Conservation (phyloP, 495 filamentous ascomycete species). For the Penicillium coprophilum region DNA sequence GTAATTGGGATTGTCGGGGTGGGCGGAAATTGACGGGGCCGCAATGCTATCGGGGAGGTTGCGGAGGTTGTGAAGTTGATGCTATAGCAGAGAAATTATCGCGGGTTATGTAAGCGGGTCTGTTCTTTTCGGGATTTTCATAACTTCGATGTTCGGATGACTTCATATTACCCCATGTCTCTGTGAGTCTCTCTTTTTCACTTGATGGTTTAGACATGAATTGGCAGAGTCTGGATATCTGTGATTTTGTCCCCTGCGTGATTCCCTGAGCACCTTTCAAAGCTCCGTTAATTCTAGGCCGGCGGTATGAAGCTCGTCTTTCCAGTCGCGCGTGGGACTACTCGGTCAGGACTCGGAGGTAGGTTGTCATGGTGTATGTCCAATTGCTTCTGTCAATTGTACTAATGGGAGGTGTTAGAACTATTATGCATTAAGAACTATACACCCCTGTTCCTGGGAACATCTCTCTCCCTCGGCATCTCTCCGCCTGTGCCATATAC, state of each 20-base stretch:
- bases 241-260: conserved; percentile 7
- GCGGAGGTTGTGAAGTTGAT: conserved; percentile 21
- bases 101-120: conserved; percentile 28
- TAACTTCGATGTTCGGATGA: conserved; percentile 7
- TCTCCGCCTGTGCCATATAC: conserved; percentile 4
- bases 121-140: conserved; percentile 20
- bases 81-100: conserved; percentile 35
- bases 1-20: not conserved
- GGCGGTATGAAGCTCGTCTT: conserved; percentile 38
- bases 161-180: conserved; percentile 3
- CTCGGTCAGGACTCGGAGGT: conserved; percentile 29
- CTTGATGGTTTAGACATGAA: conserved; percentile 14
- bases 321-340: conserved; percentile 22
- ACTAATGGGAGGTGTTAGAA: conserved; percentile 1
- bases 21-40: conserved; percentile 1
- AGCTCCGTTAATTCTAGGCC: conserved; percentile 12
- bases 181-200: conserved; percentile 17
- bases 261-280: conserved; percentile 15
- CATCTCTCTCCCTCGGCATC: conserved; percentile 3
- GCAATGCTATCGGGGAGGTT: conserved; percentile 15
- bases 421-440: conserved; percentile 1
- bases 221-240: not conserved
- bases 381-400: not conserved
- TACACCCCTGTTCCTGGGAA: not conserved
- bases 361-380: conserved; percentile 1